Conservation (phyloP, 768 basidiomycete species). For the Pleurotus giganteus region DNA sequence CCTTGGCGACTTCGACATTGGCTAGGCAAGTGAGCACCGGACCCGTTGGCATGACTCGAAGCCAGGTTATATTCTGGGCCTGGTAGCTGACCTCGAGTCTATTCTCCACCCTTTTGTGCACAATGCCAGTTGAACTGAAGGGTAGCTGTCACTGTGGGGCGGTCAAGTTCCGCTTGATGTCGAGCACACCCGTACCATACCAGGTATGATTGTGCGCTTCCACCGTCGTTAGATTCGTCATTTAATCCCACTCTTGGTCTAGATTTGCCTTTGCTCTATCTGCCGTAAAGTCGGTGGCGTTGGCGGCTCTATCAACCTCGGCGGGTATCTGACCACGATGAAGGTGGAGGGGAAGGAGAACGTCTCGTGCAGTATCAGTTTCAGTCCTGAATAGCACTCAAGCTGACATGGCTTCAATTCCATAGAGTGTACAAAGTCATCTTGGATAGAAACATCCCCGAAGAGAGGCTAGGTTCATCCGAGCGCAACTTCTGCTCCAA, state of each 20-base stretch:
- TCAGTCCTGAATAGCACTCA: too few species aligned
- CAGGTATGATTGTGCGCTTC: slow-evolving; percentile 36
- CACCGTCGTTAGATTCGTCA: not conserved
- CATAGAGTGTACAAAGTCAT: slow-evolving; percentile 61
- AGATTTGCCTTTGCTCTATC: slow-evolving; percentile 68
- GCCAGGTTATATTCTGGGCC: too few species aligned
- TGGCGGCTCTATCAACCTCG: slow-evolving; percentile 67
- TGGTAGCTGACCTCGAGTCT: too few species aligned
- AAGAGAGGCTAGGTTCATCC: slow-evolving; percentile 47
- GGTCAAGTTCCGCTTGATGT: slow-evolving; percentile 43
- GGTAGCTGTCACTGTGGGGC: slow-evolving; percentile 57
- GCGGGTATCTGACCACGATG: slow-evolving; percentile 49
- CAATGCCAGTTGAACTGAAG: slow-evolving; percentile 59
- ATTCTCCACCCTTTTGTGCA: not conserved
- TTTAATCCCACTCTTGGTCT: not conserved
- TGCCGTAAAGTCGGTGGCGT: slow-evolving; percentile 69
- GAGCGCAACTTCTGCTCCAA: slow-evolving; percentile 63
- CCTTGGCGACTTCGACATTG: too few species aligned
- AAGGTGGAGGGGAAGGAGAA: slow-evolving; percentile 53
- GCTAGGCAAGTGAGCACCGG: too few species aligned
- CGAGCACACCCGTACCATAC: slow-evolving; percentile 62
- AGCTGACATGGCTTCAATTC: slow-evolving; percentile 9
- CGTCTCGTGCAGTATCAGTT: too few species aligned
- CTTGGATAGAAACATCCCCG: slow-evolving; percentile 49
- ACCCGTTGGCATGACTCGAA: too few species aligned